Percentiles rank a stretch among this genome's conserved stretches.
These are phyloP conservation scores for Globisporangium nunn DNA, from an alignment of 352 stramenopile genomes.

Conservation along the genomic window DNA sequence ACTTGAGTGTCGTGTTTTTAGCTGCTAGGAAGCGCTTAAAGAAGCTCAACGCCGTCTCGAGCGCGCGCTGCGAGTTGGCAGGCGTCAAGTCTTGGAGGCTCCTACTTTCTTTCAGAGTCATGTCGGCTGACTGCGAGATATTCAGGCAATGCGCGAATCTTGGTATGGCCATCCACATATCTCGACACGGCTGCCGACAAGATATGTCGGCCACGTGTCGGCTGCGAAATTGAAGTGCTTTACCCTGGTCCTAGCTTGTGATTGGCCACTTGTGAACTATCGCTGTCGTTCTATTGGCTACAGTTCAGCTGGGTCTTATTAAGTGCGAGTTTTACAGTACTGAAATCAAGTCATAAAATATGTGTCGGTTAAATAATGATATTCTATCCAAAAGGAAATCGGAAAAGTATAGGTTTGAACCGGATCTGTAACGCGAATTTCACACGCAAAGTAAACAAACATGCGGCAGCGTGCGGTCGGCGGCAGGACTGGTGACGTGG, in stretches of 20 bases:
- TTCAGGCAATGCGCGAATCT: background rate
- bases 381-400: too few relatives aligned
- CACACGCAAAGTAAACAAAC: background rate
- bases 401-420: too few relatives aligned
- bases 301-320: background rate
- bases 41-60: background rate
- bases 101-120: background rate
- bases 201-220: slow-evolving; percentile 1
- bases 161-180: background rate
- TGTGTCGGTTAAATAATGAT: too few relatives aligned
- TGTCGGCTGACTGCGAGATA: slow-evolving; percentile 1
- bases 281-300: background rate
- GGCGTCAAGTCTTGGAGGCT: background rate
- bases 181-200: background rate
- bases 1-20: background rate
- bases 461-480: slow-evolving; percentile 49
- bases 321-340: too few relatives aligned
- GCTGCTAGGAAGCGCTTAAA: background rate
- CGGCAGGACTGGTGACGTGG: slow-evolving; percentile 41
- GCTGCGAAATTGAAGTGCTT: background rate
- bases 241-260: background rate
- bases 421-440: too few relatives aligned
- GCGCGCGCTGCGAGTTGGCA: background rate
- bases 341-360: too few relatives aligned
- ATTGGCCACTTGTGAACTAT: background rate